Evolutionary conservation across 2,329 filamentous ascomycete species (phyloP).

Genomic region (Colletotrichum kahawae): DNA sequence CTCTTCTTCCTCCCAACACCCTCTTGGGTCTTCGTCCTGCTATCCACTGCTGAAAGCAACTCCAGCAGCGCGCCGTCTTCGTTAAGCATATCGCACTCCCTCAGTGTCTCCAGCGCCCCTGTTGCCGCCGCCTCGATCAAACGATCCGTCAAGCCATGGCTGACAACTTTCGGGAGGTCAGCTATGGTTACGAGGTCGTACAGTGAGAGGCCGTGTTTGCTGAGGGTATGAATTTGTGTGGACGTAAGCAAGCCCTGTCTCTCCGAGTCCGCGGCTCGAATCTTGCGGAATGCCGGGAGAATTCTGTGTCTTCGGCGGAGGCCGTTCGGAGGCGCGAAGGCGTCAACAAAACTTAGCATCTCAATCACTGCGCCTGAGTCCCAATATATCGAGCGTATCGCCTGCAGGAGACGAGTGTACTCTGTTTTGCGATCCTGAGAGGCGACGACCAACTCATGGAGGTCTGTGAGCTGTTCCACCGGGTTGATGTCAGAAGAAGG

Average conservation of each 20-base stretch:
- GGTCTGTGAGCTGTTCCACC: background rate
- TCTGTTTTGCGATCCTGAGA: background rate
- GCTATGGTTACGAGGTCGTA: background rate
- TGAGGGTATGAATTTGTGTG: background rate
- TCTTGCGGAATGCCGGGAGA: slow-evolving; percentile 10
- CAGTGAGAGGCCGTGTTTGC: background rate
- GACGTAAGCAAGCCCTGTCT: background rate
- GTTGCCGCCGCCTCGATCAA: background rate
- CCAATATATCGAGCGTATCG: slow-evolving; percentile 11
- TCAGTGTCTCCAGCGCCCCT: background rate
- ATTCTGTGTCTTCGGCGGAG: background rate
- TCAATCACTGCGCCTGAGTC: background rate
- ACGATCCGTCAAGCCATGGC: background rate
- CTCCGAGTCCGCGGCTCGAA: background rate
- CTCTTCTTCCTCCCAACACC: background rate
- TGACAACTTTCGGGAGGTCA: slow-evolving; percentile 1
- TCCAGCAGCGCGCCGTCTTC: background rate
- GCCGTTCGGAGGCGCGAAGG: background rate
- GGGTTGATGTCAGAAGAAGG: slow-evolving; percentile 2
- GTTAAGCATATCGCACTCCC: background rate
- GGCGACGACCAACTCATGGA: background rate
- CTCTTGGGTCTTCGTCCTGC: background rate
- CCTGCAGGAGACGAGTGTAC: slow-evolving; percentile 2
- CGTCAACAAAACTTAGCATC: slow-evolving; percentile 8
- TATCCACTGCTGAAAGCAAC: background rate